Evolutionary conservation across 2,329 filamentous ascomycete genomes (phyloP), one percentile per base, ranked within the genome.

Genomic region (Curvularia verruculosa): DNA sequence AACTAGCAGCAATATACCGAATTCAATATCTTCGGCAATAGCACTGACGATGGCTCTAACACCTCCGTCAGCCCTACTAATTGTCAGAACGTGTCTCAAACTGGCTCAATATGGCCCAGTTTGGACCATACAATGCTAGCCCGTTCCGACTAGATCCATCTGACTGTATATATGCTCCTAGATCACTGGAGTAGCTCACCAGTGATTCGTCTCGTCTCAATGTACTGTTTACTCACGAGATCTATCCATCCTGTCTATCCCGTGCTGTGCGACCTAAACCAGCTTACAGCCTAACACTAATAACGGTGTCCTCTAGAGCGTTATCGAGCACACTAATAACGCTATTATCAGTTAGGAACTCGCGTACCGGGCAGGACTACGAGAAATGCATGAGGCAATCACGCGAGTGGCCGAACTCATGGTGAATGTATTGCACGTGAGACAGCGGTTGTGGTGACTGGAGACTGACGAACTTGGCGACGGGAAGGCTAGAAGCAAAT

Each of bases 261-360:
- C n/a, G n/a, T n/a, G n/a, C n/a, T n/a, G n/a, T n/a, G n/a, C n/a
- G n/a, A n/a, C n/a, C n/a, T n/a, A n/a, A n/a, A n/a, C n/a, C n/a
- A n/a, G n/a, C n/a, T n/a, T n/a, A n/a, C n/a, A n/a, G n/a, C n/a
- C n/a, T n/a, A n/a, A n/a, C n/a, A n/a, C n/a, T n/a, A 72, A 73
- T 41, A 65, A 72, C 56, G 76, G 72, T 5, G 78, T 80, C 9
- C 74, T 84, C 2, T 73, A 78, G 55, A 75, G 74, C 47, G 81
- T 84, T 12, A 83, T 84, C 48, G 82, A 84, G 61, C 68, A 71
- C 44, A 83, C 80, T 3, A 83, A 83, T 69, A 82, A 83, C 61
- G 79, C 79, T 36, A 76, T 84, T 50, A 79, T 84, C 56, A 79
- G 80, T 37, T 78, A 75, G 45, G 82, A n/a, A 36, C 34, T 36